Evolutionary conservation across 352 stramenopile genomes (phyloP).

Genomic region (Pythium brachiatum): DNA sequence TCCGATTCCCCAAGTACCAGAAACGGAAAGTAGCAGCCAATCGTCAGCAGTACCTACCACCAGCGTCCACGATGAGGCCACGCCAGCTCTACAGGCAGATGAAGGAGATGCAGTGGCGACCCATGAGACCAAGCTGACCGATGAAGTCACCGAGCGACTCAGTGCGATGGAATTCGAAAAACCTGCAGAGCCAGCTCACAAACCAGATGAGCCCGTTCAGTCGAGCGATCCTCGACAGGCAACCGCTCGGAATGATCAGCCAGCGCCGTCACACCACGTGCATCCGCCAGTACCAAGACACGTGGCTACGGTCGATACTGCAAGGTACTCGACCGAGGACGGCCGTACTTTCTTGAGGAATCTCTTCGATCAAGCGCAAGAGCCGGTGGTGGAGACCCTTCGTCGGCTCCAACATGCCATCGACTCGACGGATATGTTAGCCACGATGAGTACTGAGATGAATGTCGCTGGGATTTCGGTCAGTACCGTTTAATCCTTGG

Average conservation of each 20-base stretch:
- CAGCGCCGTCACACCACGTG: neutral
- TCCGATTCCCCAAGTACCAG: neutral
- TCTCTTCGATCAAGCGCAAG: slow-evolving; percentile 53
- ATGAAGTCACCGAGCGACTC: slow-evolving; percentile 16
- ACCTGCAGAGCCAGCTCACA: neutral
- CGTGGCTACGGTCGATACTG: slow-evolving; percentile 10
- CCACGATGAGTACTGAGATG: slow-evolving; percentile 64
- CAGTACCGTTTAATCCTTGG: neutral
- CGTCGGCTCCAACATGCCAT: slow-evolving; percentile 40
- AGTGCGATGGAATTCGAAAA: slow-evolving; percentile 15
- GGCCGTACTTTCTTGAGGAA: slow-evolving; percentile 43
- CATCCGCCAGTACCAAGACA: neutral
- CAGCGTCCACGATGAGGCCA: neutral
- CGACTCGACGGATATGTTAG: slow-evolving; percentile 28
- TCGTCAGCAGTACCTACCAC: neutral
- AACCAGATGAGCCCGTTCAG: neutral
- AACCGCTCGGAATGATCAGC: neutral
- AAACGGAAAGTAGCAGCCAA: neutral
- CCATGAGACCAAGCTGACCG: neutral
- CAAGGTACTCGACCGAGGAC: slow-evolving; percentile 25
- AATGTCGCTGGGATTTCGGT: slow-evolving; percentile 58
- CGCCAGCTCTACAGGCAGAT: neutral
- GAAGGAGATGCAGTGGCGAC: neutral
- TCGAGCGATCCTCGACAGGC: neutral
- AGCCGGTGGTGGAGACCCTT: slow-evolving; percentile 50